Base-by-base conservation (phyloP, 2,329 filamentous ascomycete genomes). In the Conoideocrella luteorostrata region DNA sequence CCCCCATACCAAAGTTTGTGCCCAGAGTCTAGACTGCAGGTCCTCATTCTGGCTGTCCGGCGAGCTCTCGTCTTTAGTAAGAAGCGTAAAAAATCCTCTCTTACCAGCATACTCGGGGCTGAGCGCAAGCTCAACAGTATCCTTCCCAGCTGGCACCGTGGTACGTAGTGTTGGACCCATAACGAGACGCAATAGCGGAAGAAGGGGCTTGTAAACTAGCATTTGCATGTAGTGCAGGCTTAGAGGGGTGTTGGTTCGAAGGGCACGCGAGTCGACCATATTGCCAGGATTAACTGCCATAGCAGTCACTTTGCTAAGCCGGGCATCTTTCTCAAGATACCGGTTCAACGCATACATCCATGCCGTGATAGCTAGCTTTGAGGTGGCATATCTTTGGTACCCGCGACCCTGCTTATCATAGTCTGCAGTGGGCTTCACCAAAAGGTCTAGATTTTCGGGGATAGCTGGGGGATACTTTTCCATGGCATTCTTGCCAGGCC, bases 271-370 rank as follows among this genome's bases (percentile, higher is more conserved):
- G 35, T 46, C 44, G 23, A 35, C 32, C 24, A 46, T 32, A 21
- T 29, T 36, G n/a, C 44, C 44, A 13, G 44, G 44, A 26, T 46
- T 46, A 9, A 46, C 32, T 7, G 44, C 44, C 9, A 46, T 29
- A 20, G 34, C 44, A 21, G 39, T 39, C 5, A 46, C 28, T 3
- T 46, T 36, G 30, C 18, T 17, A 20, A 43, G 37, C 6, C 34
- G n/a, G n/a, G 11, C 34, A 22, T 36, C 36, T 22, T 39, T 22
- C 30, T 45, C 13, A 6, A 45, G 21, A 6, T 36, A 38, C 7
- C 29, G 26, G 26, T 45, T 45, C 21, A 45, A 30, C 6, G 43
- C 43, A 36, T 45, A 41, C 18, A 38, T 38, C 43, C 43, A 45
- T 6, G 34, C 18, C 13, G 37, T 41, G 20, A 39, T 41, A 15